phyloP scores from a whole-genome alignment of 2,329 filamentous ascomycete genomes.

The Claviceps quebecensis region DNA sequence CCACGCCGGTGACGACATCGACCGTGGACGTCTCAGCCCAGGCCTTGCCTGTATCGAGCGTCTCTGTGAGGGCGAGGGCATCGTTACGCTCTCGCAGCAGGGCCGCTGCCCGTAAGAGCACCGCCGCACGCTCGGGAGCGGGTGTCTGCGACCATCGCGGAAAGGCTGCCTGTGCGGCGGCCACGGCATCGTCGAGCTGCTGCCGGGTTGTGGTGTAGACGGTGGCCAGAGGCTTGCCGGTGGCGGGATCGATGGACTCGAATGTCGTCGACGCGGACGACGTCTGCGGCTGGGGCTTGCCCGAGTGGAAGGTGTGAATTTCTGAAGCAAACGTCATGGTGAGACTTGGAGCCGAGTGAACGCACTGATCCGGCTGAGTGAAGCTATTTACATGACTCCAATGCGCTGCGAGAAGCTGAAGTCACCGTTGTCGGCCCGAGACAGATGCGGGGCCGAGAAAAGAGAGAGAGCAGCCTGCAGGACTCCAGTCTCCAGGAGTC shows the following conservation, averaged over 20 bases:
- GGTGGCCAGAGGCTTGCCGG: conserved; percentile 50
- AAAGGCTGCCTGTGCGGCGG: conserved; percentile 59
- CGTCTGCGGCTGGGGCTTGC: conserved; percentile 45
- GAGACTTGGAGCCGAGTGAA: conserved; percentile 28
- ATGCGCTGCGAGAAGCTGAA: no score
- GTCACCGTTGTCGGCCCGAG: no score
- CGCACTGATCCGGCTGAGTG: not conserved
- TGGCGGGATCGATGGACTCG: conserved; percentile 61
- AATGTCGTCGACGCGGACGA: conserved; percentile 49
- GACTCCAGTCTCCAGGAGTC: no score
- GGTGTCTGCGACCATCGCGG: conserved; percentile 62
- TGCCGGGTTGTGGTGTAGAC: conserved; percentile 54
- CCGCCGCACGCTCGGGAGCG: conserved; percentile 58
- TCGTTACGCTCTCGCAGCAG: conserved; percentile 67
- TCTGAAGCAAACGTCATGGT: conserved; percentile 23
- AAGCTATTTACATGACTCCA: not conserved
- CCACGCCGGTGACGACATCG: conserved; percentile 69
- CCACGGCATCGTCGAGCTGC: conserved; percentile 59
- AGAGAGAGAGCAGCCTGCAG: no score
- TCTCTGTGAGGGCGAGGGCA: conserved; percentile 65
- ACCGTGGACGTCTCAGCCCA: conserved; percentile 74
- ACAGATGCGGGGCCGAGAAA: no score
- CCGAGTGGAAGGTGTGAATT: conserved; percentile 60
- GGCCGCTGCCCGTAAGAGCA: conserved; percentile 62
- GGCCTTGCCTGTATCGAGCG: conserved; percentile 74